Percentiles rank a stretch among this genome's conserved stretches.
phyloP scores from a whole-genome alignment of 495 filamentous ascomycete genomes.

The Hyaloscypha bicolor region DNA sequence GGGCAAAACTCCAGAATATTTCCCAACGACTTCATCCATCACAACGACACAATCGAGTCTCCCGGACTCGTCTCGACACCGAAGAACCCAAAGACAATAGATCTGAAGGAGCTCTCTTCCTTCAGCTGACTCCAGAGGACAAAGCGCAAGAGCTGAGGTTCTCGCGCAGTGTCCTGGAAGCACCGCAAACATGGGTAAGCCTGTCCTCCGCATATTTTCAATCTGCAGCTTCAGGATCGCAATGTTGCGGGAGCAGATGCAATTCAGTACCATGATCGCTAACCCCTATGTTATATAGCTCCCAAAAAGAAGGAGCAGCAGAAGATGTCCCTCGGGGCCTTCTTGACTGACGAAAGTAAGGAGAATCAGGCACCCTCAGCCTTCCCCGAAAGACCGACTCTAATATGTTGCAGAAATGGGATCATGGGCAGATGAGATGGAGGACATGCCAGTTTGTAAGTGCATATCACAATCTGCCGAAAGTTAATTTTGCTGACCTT shows the following conservation, averaged over 20 bases:
- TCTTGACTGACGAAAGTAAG: conserved; percentile 86
- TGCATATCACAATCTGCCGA: background rate
- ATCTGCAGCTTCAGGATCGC: background rate
- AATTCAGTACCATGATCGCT: conserved; percentile 33
- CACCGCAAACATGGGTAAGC: conserved; percentile 88
- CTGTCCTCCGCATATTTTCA: conserved; percentile 20
- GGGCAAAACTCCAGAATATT: background rate
- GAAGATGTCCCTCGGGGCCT: conserved; percentile 92
- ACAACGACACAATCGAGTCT: conserved; percentile 15
- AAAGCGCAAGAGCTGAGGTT: conserved; percentile 29
- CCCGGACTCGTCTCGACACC: conserved; percentile 9
- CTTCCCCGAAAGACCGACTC: conserved; percentile 25
- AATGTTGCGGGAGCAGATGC: background rate
- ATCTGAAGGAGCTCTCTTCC: conserved; percentile 24
- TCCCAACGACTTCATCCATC: conserved; percentile 12
- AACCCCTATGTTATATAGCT: conserved; percentile 56
- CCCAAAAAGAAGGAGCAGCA: conserved; percentile 81
- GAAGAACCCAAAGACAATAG: background rate
- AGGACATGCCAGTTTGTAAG: conserved; percentile 47
- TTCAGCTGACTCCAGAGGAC: conserved; percentile 22
- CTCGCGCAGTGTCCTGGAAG: conserved; percentile 31
- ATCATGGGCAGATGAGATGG: conserved; percentile 99
- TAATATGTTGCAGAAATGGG: conserved; percentile 68
- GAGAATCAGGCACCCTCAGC: conserved; percentile 13
- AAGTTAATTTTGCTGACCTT: conserved; percentile 19